These are phyloP conservation scores for Neonectria ditissima DNA, from an alignment of 2,329 filamentous ascomycete genomes.

Conservation along the genomic window DNA sequence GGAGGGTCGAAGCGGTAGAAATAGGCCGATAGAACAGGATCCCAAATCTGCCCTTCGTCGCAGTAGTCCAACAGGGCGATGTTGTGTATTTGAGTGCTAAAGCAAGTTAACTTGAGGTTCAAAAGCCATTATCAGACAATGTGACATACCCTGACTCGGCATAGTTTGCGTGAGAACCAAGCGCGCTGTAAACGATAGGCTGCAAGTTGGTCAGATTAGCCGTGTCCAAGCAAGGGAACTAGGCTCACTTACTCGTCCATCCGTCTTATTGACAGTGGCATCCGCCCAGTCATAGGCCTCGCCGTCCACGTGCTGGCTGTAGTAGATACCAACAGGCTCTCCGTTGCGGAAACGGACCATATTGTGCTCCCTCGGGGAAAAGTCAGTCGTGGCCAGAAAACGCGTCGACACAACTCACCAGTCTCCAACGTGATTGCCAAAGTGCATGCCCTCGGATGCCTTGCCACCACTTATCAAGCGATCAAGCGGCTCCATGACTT, in stretches of 20 bases:
- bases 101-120: not conserved
- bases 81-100: conserved; percentile 50
- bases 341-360: conserved; percentile 45
- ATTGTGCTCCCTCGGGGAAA: conserved; percentile 39
- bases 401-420: conserved; percentile 30
- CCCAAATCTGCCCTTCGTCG: conserved; percentile 49
- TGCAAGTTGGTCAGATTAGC: conserved; percentile 23
- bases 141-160: conserved; percentile 43
- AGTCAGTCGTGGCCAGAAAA: conserved; percentile 9
- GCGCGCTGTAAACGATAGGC: conserved; percentile 51
- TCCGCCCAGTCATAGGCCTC: conserved; percentile 47
- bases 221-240: too few relatives aligned
- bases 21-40: conserved; percentile 51
- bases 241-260: conserved; percentile 43
- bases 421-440: conserved; percentile 48
- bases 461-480: conserved; percentile 31
- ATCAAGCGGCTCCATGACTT: conserved; percentile 47
- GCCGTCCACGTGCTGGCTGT: conserved; percentile 45
- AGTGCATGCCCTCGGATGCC: conserved; percentile 39
- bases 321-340: conserved; percentile 45
- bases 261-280: conserved; percentile 33
- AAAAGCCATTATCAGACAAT: fast-evolving
- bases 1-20: conserved; percentile 50
- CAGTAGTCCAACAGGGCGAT: conserved; percentile 50
- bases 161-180: conserved; percentile 53